Conservation (phyloP, 257 asterid species). For the Scutellaria barbata region DNA sequence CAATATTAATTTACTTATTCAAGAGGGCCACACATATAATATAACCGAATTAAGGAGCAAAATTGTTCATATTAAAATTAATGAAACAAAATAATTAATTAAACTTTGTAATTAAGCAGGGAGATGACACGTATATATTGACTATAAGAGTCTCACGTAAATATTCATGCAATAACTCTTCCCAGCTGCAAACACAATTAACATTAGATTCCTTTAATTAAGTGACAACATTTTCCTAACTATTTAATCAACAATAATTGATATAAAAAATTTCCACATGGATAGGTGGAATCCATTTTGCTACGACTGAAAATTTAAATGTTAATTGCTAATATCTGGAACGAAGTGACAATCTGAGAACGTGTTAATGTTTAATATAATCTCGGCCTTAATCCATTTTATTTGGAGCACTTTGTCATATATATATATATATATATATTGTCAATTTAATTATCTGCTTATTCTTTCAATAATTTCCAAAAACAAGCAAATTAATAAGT, state of each 20-base stretch:
- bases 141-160: no score
- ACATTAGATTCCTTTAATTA: not conserved
- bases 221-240: not conserved
- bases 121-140: no score
- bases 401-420: not conserved
- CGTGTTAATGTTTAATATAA: not conserved
- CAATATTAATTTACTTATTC: no score
- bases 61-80: no score
- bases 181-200: not conserved
- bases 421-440: no score
- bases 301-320: not conserved
- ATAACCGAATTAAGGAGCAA: no score
- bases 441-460: not conserved
- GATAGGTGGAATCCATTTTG: no score
- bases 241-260: slow-evolving; percentile 8
- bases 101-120: no score
- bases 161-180: not conserved
- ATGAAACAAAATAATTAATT: no score
- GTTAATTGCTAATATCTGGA: not conserved
- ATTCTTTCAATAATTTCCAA: not conserved
- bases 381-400: not conserved
- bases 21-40: no score
- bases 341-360: not conserved
- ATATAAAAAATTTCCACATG: no score
- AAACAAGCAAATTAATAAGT: no score